Evolutionary conservation across 352 stramenopile species (phyloP).

Genomic region (Globisporangium rhizosaccharum): DNA sequence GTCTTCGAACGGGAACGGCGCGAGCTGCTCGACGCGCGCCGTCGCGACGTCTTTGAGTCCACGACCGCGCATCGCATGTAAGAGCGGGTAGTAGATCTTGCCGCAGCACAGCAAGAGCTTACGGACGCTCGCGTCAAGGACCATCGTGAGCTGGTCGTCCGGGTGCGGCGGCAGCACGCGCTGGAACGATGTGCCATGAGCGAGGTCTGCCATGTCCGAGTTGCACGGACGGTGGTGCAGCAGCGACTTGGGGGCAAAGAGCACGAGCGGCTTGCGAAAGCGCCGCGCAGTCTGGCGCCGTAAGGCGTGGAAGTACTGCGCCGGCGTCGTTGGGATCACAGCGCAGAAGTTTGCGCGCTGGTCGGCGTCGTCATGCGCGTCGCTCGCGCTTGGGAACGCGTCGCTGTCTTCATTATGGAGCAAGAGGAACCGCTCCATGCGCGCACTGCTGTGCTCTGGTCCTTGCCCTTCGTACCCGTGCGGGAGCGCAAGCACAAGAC

Average conservation of each 20-base stretch:
- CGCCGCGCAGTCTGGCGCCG: constrained; percentile 71
- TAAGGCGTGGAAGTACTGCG: constrained; percentile 96
- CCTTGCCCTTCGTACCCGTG: constrained; percentile 87
- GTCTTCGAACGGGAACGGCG: constrained; percentile 97
- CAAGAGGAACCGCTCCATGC: constrained; percentile 84
- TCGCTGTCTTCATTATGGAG: constrained; percentile 73
- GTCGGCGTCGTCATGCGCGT: constrained; percentile 27
- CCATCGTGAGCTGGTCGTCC: constrained; percentile 62
- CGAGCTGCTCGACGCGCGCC: constrained; percentile 79
- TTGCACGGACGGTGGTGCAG: constrained; percentile 79
- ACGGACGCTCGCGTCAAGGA: constrained; percentile 58
- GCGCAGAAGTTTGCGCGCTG: constrained; percentile 72
- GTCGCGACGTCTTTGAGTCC: constrained; percentile 62
- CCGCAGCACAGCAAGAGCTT: constrained; percentile 78
- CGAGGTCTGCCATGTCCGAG: constrained; percentile 68
- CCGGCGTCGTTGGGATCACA: constrained; percentile 80
- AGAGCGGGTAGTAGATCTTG: constrained; percentile 81
- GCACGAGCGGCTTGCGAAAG: constrained; percentile 76
- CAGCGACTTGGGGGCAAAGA: constrained; percentile 82
- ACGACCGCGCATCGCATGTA: constrained; percentile 53
- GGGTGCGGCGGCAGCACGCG: constrained; percentile 70
- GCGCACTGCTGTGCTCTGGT: constrained; percentile 77
- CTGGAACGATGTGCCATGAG: constrained; percentile 47
- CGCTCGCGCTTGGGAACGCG: constrained; percentile 37
- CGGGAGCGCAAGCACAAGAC: constrained; percentile 69